Base-by-base conservation (phyloP, 306 rosid species). In the Aeschynomene evenia region DNA sequence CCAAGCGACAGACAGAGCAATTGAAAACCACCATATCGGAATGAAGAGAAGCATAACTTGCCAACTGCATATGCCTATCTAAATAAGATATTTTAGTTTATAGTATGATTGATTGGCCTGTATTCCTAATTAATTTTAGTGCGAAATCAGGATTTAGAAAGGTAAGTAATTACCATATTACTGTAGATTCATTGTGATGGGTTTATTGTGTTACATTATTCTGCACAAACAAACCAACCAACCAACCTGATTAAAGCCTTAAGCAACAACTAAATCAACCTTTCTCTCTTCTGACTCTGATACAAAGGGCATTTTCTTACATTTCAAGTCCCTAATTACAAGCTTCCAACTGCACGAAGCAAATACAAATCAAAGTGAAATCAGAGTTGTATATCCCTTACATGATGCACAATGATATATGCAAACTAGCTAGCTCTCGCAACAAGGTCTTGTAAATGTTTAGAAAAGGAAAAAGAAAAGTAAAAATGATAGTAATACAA, bases 21-120 rank as follows among this genome's bases (percentile, higher is more conserved):
- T 61, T 73, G 62, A 52, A 73, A 73, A 60, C 68, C 55, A 73
- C 83, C 73, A n/a, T 33, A 63, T 68, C 39, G 1, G 34, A 28
- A n/a, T n/a, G n/a, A 56, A 21, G 29, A 56, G 57, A 70, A 29
- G 39, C 65, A 64, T 49, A 23, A 70, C 61, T 71, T 68, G 75
- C 79, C 83, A 75, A 62, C 77, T 48, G 63, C 68, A 40, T 40
- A 40, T 15, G 8, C 12, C 3, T 34, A 68, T 58, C 26, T 11
- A 16, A 66, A 13, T n/a, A n/a, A 6, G 39, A 51, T 62, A 46
- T 55, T 63, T 54, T 57, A 56, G n/a, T n/a, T n/a, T n/a, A n/a
- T n/a, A n/a, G n/a, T n/a, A n/a, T n/a, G n/a, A n/a, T n/a, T 54
- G 68, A 69, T 70, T 69, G 73, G 52, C 70, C 63, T 77, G 66